Evolutionary conservation across 371 early-diverging fungal species (phyloP).

Genomic region (Rhizopus delemar): DNA sequence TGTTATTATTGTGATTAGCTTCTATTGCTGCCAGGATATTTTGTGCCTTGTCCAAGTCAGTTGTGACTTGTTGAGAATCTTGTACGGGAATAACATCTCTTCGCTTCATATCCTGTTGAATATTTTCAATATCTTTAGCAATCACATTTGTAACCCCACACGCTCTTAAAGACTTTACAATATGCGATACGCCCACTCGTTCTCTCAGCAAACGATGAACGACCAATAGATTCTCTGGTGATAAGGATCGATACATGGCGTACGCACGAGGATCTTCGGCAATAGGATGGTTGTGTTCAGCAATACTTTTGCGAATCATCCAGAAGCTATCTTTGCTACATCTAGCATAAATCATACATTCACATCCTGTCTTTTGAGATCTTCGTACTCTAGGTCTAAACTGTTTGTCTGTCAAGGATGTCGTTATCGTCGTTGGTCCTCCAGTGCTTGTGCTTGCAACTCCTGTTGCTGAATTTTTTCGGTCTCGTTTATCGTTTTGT

Average conservation of each 20-base stretch:
- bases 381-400: conserved; percentile 10
- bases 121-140: conserved; percentile 29
- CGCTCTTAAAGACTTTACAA: conserved; percentile 13
- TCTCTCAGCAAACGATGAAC: conserved; percentile 19
- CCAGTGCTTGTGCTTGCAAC: not conserved
- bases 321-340: conserved; percentile 15
- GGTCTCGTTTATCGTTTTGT: conserved; percentile 9
- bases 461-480: not conserved
- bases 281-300: conserved; percentile 26
- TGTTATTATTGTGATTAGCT: not conserved
- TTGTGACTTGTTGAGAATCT: not conserved
- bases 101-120: conserved; percentile 28
- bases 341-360: conserved; percentile 27
- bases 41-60: not conserved
- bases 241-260: conserved; percentile 22
- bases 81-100: conserved; percentile 6
- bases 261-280: conserved; percentile 18
- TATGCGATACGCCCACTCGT: conserved; percentile 10
- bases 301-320: conserved; percentile 24
- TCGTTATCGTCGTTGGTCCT: not conserved
- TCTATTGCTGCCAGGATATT: not conserved
- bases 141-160: conserved; percentile 22
- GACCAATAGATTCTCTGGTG: conserved; percentile 16
- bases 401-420: not conserved
- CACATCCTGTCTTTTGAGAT: conserved; percentile 28